Evolutionary conservation across 2,329 filamentous ascomycete genomes (phyloP), one percentile per base, ranked within the genome.

Genomic region (Neoascochyta sp.): DNA sequence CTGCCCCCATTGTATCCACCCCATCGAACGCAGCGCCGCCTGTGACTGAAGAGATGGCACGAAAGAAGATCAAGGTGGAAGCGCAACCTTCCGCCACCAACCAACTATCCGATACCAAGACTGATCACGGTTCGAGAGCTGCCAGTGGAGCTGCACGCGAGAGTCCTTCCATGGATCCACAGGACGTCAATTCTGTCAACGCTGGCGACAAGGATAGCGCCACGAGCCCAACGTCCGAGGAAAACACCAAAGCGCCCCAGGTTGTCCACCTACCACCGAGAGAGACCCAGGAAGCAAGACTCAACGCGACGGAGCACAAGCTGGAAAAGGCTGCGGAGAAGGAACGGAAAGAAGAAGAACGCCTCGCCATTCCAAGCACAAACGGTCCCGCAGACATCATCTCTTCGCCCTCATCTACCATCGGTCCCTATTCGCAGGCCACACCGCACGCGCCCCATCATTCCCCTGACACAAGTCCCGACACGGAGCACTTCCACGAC

Each of bases 381-480:
- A 52, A 48, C 21, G 48, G 32, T 3, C 21, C 43, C 7, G 39
- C 41, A 39, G 57, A 66, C 33, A 35, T 54, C 39, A 59, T 63
- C 6, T 72, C 70, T 8, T 73, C 68, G 9, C 75, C 76, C 14
- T 75, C 69, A 7, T 90, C 86, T 5, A 88, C 83, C 1, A 66
- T 76, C 32, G 78, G 72, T 17, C 75, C 80, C 2, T 80, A 81
- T 47, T 88, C 83, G 23, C 80, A 80, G 32, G 78, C 81, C 13
- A 92, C 86, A 0, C 83, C 86, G 2, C 75, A 74, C 19, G 72
- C 80, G 21, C 75, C 80, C 37, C 76, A 82, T 41, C 74, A 72
- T 5, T 88, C 84, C 2, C 78, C 83, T 1, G 80, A 83, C 45
- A 88, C 84, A 2, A 88, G 83, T 47, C 80, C 83, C 1, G 83